Conservation (phyloP, 2,329 filamentous ascomycete genomes). For the Macrophomina tecta region DNA sequence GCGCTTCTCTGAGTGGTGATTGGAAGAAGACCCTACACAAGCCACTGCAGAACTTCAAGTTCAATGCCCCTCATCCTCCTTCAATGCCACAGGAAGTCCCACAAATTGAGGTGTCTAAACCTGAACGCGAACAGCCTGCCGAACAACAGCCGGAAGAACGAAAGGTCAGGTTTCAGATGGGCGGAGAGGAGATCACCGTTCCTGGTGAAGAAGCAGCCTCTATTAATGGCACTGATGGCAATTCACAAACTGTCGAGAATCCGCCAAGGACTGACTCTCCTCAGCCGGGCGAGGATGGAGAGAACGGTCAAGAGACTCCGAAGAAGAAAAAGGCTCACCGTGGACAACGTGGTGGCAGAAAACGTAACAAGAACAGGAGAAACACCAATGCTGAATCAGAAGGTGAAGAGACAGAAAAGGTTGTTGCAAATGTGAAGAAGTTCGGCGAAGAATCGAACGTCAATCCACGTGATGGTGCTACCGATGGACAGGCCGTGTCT, state of each 20-base stretch:
- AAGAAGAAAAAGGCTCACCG: conserved; percentile 59
- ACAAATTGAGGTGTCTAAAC: conserved; percentile 21
- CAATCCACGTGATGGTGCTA: conserved; percentile 37
- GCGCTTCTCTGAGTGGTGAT: conserved; percentile 22
- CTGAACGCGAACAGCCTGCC: background rate
- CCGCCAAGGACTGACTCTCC: conserved; percentile 1
- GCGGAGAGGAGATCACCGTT: conserved; percentile 24
- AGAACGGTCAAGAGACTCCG: conserved; percentile 32
- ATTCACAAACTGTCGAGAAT: background rate
- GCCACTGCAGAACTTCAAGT: conserved; percentile 43
- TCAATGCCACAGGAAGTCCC: background rate
- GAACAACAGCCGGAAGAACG: conserved; percentile 15
- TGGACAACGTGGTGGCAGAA: conserved; percentile 55
- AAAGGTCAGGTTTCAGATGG: conserved; percentile 28
- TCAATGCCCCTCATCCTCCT: conserved; percentile 37
- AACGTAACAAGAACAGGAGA: conserved; percentile 51
- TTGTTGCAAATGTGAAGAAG: conserved; percentile 48
- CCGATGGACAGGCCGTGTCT: conserved; percentile 41
- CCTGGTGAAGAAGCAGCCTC: conserved; percentile 11
- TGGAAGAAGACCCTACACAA: conserved; percentile 32
- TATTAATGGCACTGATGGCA: background rate
- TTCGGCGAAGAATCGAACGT: conserved; percentile 37
- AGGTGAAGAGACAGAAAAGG: conserved; percentile 43
- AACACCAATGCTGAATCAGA: conserved; percentile 40
- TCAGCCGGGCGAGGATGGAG: conserved; percentile 33